Conservation (phyloP, 352 stramenopile genomes). For the Globisporangium carolinianum region DNA sequence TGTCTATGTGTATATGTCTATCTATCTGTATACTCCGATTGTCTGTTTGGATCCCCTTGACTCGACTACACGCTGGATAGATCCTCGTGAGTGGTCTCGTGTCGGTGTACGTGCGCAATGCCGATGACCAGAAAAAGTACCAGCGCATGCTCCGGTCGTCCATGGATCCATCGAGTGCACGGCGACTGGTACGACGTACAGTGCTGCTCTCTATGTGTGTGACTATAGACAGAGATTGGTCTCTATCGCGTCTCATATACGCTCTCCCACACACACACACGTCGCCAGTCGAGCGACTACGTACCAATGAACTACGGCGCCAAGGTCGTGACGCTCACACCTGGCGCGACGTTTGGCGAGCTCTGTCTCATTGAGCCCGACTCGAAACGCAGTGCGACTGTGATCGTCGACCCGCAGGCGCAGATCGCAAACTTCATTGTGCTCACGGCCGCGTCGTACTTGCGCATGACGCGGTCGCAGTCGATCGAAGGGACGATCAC, state of each 20-base stretch:
- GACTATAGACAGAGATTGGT: too few relatives aligned
- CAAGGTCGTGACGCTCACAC: slow-evolving; percentile 69
- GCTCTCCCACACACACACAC: neutral
- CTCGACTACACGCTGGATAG: slow-evolving; percentile 14
- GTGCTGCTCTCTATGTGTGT: too few relatives aligned
- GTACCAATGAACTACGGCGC: slow-evolving; percentile 35
- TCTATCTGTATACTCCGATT: neutral
- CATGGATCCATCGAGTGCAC: slow-evolving; percentile 33
- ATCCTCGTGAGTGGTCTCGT: slow-evolving; percentile 80
- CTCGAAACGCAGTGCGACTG: slow-evolving; percentile 77
- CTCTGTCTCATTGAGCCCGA: slow-evolving; percentile 82
- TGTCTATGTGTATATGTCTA: neutral
- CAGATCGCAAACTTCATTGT: slow-evolving; percentile 82
- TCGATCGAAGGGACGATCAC: slow-evolving; percentile 80
- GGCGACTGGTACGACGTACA: slow-evolving; percentile 22
- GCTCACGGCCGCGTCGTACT: slow-evolving; percentile 70
- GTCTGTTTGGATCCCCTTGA: neutral
- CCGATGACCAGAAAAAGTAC: slow-evolving; percentile 67
- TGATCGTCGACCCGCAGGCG: slow-evolving; percentile 59
- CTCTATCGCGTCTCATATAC: neutral
- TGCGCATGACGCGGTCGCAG: slow-evolving; percentile 77
- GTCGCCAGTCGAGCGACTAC: slow-evolving; percentile 22
- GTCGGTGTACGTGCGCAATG: slow-evolving; percentile 56
- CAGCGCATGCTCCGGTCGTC: slow-evolving; percentile 36
- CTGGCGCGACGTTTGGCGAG: slow-evolving; percentile 77